Conservation (phyloP, 2,329 filamentous ascomycete genomes). For the Aureobasidium melanogenum region DNA sequence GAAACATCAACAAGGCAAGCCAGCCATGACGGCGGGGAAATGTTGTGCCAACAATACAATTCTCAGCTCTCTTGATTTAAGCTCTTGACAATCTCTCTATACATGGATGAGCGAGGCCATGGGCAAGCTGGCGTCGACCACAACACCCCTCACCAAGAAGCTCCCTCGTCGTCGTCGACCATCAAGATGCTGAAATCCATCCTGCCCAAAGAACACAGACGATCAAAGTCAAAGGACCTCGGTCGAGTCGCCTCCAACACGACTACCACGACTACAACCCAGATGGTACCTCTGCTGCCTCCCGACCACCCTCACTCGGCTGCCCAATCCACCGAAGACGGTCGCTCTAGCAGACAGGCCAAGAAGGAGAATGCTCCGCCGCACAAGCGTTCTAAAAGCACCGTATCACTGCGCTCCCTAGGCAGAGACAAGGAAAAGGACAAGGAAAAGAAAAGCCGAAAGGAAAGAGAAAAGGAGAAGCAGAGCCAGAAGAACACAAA, state of each 20-base stretch:
- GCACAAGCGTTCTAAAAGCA: constrained; percentile 47
- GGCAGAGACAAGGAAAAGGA: constrained; percentile 37
- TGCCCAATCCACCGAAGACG: constrained; percentile 16
- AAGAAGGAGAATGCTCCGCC: constrained; percentile 9
- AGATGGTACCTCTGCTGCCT: constrained; percentile 36
- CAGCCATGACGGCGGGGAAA: background rate
- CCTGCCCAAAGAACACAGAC: constrained; percentile 35
- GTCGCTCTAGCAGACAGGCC: constrained; percentile 18
- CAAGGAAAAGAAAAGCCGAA: constrained; percentile 16
- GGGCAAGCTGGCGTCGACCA: background rate
- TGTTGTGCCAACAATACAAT: constrained; percentile 3
- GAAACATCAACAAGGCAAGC: constrained; percentile 1
- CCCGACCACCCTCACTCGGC: constrained; percentile 40
- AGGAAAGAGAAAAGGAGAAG: constrained; percentile 33
- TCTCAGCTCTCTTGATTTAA: background rate
- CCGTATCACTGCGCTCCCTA: constrained; percentile 44
- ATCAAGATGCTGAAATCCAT: constrained; percentile 43
- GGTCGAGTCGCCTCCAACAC: constrained; percentile 26
- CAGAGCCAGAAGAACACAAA: constrained; percentile 20
- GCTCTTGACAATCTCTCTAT: background rate
- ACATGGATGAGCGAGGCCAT: constrained; percentile 8
- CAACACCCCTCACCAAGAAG: background rate
- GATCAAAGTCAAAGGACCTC: constrained; percentile 36
- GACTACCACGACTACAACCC: constrained; percentile 11
- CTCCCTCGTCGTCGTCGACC: constrained; percentile 9